Conservation (phyloP, 768 basidiomycete genomes). For the Tulasnella sp. region DNA sequence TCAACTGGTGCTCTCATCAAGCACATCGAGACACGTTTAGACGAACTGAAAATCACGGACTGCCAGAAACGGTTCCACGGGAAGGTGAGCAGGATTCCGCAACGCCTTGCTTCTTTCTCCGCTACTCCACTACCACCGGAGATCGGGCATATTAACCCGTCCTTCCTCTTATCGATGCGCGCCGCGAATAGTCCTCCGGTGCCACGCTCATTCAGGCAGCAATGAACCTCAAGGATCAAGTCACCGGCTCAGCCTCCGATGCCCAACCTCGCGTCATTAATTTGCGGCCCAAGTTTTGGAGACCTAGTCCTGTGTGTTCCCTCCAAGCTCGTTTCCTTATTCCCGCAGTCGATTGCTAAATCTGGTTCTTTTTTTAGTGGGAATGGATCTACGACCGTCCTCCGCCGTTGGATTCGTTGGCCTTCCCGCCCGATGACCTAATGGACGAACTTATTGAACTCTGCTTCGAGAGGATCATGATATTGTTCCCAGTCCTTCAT, state of each 20-base stretch:
- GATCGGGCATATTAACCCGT: constrained; percentile 4
- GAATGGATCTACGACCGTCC: constrained; percentile 35
- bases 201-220: constrained; percentile 52
- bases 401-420: constrained; percentile 31
- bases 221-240: constrained; percentile 57
- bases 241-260: constrained; percentile 47
- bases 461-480: constrained; percentile 59
- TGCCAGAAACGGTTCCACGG: constrained; percentile 19
- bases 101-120: constrained; percentile 5
- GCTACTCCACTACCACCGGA: not conserved
- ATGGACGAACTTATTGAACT: constrained; percentile 50
- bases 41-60: not conserved
- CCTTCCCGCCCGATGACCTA: constrained; percentile 63
- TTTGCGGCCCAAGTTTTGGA: constrained; percentile 25
- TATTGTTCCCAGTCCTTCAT: constrained; percentile 66
- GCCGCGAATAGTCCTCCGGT: constrained; percentile 29
- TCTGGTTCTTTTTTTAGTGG: constrained; percentile 33
- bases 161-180: not conserved
- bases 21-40: constrained; percentile 5
- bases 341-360: constrained; percentile 25
- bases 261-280: constrained; percentile 27
- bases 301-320: constrained; percentile 21
- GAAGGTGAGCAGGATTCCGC: constrained; percentile 1
- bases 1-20: constrained; percentile 2
- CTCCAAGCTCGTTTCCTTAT: constrained; percentile 31